These are phyloP conservation scores for Malus fusca DNA, from an alignment of 306 rosid species.

Conservation along the genomic window DNA sequence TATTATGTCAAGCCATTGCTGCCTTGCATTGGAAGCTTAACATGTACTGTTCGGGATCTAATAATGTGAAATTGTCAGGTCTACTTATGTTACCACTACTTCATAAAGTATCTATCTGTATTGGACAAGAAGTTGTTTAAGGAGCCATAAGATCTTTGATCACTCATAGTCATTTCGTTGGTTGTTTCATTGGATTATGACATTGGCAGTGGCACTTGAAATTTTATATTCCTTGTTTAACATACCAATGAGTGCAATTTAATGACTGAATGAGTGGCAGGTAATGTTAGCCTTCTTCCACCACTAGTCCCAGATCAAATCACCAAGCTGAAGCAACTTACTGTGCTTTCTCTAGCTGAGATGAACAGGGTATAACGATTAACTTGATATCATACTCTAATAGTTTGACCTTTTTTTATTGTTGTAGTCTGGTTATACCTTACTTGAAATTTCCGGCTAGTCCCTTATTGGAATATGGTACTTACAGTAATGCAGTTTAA, in stretches of 20 bases:
- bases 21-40: not conserved
- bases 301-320: conserved; percentile 8
- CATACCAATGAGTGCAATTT: not conserved
- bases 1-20: not conserved
- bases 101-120: not conserved
- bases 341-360: conserved; percentile 18
- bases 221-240: not conserved
- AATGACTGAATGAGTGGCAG: not conserved
- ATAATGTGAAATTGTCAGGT: not conserved
- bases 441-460: not conserved
- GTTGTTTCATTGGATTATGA: not conserved
- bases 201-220: not conserved
- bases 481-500: not conserved
- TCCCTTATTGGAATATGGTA: not conserved
- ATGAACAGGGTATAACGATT: conserved; percentile 1
- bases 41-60: not conserved
- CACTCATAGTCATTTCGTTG: not conserved
- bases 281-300: conserved; percentile 15
- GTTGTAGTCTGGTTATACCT: not conserved
- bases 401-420: not conserved
- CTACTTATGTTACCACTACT: not conserved
- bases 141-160: not conserved
- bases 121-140: not conserved
- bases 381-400: not conserved
- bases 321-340: conserved; percentile 18